phyloP scores from a whole-genome alignment of 164 flowering plant genomes.

The Sextonia rubra region DNA sequence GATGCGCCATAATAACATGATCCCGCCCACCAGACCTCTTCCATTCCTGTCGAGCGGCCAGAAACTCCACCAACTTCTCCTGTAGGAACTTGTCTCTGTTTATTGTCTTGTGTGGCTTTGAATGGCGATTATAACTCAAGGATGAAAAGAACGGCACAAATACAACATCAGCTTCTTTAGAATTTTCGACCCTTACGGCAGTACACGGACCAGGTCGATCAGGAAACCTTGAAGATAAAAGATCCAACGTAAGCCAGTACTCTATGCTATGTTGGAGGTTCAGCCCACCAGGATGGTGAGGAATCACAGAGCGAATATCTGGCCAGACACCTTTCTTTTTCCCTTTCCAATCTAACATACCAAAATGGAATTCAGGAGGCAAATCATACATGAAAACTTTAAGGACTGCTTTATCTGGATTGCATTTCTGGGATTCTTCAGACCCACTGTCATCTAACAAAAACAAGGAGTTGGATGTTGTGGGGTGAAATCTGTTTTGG shows the following conservation, averaged over 20 bases:
- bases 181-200: conserved; percentile 66
- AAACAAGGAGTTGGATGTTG: conserved; percentile 5
- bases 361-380: conserved; percentile 86
- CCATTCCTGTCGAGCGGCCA: conserved; percentile 72
- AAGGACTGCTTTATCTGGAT: conserved; percentile 21
- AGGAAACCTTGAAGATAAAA: conserved; percentile 52
- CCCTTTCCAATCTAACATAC: conserved; percentile 65
- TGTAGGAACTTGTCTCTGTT: conserved; percentile 52
- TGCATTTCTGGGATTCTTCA: conserved; percentile 14
- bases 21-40: conserved; percentile 78
- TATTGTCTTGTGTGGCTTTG: conserved; percentile 44
- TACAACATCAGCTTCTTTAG: conserved; percentile 78
- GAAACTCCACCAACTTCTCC: conserved; percentile 58
- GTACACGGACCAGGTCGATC: conserved; percentile 23
- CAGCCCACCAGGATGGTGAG: conserved; percentile 82
- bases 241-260: conserved; percentile 92
- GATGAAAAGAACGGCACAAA: conserved; percentile 97
- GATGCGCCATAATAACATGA: conserved; percentile 86
- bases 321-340: conserved; percentile 66
- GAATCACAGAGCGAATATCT: conserved; percentile 46
- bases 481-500: conserved; percentile 16
- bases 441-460: conserved; percentile 10
- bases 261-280: conserved; percentile 93
- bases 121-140: conserved; percentile 62
- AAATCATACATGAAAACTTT: conserved; percentile 95